Percentiles rank a stretch among this genome's conserved stretches.
These are phyloP conservation scores for Colletotrichum acutatum DNA, from an alignment of 2,329 filamentous ascomycete species.

Conservation along the genomic window DNA sequence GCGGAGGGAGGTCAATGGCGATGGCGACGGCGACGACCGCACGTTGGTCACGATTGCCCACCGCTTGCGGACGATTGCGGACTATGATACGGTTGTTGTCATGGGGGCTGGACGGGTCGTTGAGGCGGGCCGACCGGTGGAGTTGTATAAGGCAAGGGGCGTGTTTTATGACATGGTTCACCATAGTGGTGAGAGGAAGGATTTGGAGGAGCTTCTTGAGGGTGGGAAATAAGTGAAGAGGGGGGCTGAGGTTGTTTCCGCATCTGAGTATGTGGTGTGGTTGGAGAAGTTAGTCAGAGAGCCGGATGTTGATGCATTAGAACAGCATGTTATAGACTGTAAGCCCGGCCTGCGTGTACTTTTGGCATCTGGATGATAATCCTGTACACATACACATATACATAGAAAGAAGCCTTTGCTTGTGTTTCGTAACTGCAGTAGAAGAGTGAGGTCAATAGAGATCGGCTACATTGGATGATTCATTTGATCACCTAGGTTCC, in stretches of 20 bases:
- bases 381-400: background rate
- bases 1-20: constrained; percentile 54
- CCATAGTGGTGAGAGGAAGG: constrained; percentile 64
- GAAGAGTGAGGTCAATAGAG: background rate
- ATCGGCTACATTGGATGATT: no score
- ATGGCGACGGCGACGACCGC: constrained; percentile 48
- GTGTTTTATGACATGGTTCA: constrained; percentile 66
- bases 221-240: background rate
- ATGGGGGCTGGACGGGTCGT: constrained; percentile 64
- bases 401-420: background rate
- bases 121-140: constrained; percentile 62
- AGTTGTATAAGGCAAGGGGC: constrained; percentile 56
- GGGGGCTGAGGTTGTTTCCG: background rate
- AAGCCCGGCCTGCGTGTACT: background rate
- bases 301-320: background rate
- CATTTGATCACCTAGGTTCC: no score
- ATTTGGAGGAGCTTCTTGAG: constrained; percentile 51
- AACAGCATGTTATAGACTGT: background rate
- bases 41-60: constrained; percentile 70
- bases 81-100: constrained; percentile 69
- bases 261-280: background rate
- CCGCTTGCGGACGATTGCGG: constrained; percentile 67
- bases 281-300: background rate
- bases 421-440: background rate
- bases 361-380: background rate